Evolutionary conservation across 768 basidiomycete genomes (phyloP).

Genomic region (Galerina marginata): DNA sequence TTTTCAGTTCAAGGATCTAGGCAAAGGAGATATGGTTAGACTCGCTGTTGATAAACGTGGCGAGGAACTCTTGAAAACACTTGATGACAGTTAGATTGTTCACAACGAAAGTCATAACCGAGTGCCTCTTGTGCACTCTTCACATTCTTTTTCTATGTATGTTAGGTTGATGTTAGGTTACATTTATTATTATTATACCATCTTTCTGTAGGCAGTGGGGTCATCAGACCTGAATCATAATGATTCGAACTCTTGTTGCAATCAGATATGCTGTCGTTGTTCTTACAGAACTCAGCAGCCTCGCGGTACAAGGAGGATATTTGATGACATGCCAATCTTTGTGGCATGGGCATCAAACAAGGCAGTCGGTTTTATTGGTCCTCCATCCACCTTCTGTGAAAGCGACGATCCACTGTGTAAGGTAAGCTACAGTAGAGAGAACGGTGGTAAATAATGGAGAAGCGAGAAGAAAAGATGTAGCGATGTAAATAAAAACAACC

Average conservation of each 20-base stretch:
- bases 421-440: slow-evolving; percentile 16
- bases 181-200: too few relatives aligned
- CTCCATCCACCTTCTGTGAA: slow-evolving; percentile 23
- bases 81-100: slow-evolving; percentile 8
- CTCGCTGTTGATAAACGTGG: slow-evolving; percentile 66
- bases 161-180: too few relatives aligned
- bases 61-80: slow-evolving; percentile 29
- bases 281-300: background rate
- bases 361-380: slow-evolving; percentile 23
- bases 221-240: too few relatives aligned
- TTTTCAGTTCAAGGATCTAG: slow-evolving; percentile 53
- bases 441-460: slow-evolving; percentile 17
- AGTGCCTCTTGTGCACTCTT: background rate
- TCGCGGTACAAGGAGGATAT: slow-evolving; percentile 16
- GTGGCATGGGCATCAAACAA: slow-evolving; percentile 23
- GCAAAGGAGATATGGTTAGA: slow-evolving; percentile 52
- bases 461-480: slow-evolving; percentile 23
- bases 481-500: slow-evolving; percentile 21
- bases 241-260: background rate
- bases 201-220: too few relatives aligned
- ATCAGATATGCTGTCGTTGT: background rate
- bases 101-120: background rate
- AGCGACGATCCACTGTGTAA: slow-evolving; percentile 12
- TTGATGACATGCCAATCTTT: slow-evolving; percentile 20
- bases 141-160: background rate